Percentiles rank a stretch among this genome's conserved stretches.
Conservation (phyloP, 169 alveolate genomes). For the Cryptosporidium meleagridis region DNA sequence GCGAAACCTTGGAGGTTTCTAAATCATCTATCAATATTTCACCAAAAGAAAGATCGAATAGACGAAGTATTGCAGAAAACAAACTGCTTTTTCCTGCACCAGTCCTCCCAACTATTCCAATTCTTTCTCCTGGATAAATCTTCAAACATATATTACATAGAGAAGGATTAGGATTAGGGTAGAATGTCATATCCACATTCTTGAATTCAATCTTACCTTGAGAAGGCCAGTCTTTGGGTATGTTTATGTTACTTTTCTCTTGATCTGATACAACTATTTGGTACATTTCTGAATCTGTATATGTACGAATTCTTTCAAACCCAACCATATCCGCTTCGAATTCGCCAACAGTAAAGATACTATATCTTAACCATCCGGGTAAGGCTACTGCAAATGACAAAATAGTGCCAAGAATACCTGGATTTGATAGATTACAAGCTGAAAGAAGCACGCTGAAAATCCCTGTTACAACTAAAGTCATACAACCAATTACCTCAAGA, state of each 20-base stretch:
- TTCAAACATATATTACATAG: constrained; percentile 61
- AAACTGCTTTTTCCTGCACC: constrained; percentile 89
- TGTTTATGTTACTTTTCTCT: neutral
- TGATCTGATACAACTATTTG: neutral
- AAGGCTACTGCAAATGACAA: constrained; percentile 62
- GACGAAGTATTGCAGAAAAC: constrained; percentile 78
- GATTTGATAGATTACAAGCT: constrained; percentile 5
- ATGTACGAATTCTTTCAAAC: constrained; percentile 53
- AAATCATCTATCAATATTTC: constrained; percentile 83
- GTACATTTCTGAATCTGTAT: constrained; percentile 25
- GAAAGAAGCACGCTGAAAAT: constrained; percentile 46
- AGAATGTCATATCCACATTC: constrained; percentile 11
- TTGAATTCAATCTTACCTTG: constrained; percentile 57
- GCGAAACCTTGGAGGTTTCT: constrained; percentile 68
- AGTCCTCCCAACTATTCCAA: constrained; percentile 88
- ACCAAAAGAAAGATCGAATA: constrained; percentile 85
- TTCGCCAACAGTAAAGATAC: constrained; percentile 16
- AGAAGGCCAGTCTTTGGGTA: constrained; percentile 17
- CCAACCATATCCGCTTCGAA: constrained; percentile 73
- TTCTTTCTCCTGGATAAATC: constrained; percentile 78
- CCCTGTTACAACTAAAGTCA: constrained; percentile 30
- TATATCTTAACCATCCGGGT: constrained; percentile 68
- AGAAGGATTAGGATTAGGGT: constrained; percentile 27
- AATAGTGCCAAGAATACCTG: constrained; percentile 34
- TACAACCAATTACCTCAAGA: constrained; percentile 60